A percentile compares a stretch with the other conserved stretches of the same genome.
Conservation (phyloP, 257 asterid species). For the Salvia hispanica region DNA sequence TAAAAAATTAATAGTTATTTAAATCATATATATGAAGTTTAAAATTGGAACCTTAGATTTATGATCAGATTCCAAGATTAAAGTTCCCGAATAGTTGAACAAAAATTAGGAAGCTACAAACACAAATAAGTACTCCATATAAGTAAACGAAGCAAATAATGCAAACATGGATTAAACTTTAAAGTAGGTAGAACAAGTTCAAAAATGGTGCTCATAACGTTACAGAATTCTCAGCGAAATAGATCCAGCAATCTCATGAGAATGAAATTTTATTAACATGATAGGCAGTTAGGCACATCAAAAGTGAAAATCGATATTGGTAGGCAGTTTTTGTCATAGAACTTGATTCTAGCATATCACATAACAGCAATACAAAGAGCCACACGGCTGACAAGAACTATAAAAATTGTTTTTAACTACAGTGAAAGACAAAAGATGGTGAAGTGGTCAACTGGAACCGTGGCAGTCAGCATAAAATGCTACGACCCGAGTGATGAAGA, state of each 20-base stretch:
- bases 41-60: no score
- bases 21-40: no score
- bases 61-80: no score
- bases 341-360: conserved; percentile 7
- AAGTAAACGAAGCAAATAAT: no score
- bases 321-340: conserved; percentile 10
- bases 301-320: conserved; percentile 18
- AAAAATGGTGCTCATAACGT: no score
- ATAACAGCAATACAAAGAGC: conserved; percentile 15
- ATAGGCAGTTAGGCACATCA: background rate
- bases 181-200: no score
- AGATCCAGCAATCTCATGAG: background rate
- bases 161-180: no score
- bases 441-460: conserved; percentile 18
- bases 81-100: no score
- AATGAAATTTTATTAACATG: conserved; percentile 1
- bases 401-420: conserved; percentile 34
- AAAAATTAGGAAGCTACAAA: no score
- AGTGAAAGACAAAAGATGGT: background rate
- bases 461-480: conserved; percentile 7
- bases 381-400: conserved; percentile 22
- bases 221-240: background rate
- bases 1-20: no score
- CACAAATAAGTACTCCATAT: no score
- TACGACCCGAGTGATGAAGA: conserved; percentile 24